Percentiles rank a stretch among this genome's conserved stretches.
phyloP scores from a whole-genome alignment of 306 rosid species.

The Medicago lupulina region DNA sequence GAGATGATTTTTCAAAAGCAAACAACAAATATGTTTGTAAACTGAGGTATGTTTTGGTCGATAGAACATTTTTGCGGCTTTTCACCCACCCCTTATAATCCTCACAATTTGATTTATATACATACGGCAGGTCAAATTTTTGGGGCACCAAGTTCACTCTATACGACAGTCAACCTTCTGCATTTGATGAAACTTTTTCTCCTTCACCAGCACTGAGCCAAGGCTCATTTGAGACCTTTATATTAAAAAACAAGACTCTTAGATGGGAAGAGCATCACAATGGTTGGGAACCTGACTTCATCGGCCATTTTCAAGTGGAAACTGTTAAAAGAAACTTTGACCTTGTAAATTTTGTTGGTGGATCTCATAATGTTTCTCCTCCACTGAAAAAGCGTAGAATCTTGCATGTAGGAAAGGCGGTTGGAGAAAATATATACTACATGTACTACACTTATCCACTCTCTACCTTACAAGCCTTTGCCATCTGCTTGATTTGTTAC shows the following conservation, averaged over 20 bases:
- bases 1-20: conserved; percentile 65
- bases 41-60: too few species aligned
- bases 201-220: background rate
- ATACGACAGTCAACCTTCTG: background rate
- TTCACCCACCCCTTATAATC: too few species aligned
- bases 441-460: conserved; percentile 80
- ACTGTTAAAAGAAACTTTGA: conserved; percentile 80
- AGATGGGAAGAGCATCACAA: conserved; percentile 75
- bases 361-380: conserved; percentile 54
- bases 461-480: conserved; percentile 80
- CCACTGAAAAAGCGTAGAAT: conserved; percentile 67
- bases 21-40: conserved; percentile 57
- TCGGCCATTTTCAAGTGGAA: conserved; percentile 68
- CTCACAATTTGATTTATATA: too few species aligned
- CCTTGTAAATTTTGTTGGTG: conserved; percentile 65
- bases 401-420: conserved; percentile 66
- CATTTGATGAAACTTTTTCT: background rate
- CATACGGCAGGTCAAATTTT: too few species aligned
- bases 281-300: conserved; percentile 78
- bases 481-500: conserved; percentile 75
- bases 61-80: too few species aligned
- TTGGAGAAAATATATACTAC: conserved; percentile 69
- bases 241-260: conserved; percentile 64
- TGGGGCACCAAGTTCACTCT: too few species aligned
- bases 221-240: conserved; percentile 35